Conservation (phyloP, 768 basidiomycete genomes). For the Dioszegia crocea region DNA sequence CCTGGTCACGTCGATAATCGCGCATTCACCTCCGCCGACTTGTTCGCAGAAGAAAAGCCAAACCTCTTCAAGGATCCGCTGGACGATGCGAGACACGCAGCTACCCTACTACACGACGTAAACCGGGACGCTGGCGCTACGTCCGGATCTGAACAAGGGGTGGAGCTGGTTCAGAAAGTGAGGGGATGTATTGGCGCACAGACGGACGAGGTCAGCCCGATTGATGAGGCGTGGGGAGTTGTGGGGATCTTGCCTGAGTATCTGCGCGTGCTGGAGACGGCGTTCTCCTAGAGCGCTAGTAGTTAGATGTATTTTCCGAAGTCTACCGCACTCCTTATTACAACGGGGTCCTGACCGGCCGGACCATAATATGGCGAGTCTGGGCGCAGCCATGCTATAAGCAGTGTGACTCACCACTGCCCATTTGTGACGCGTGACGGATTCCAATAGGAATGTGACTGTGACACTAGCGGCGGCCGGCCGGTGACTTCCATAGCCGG, state of each 20-base stretch:
- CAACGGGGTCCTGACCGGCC: no score
- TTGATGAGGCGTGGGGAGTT: slow-evolving; percentile 5
- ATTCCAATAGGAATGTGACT: no score
- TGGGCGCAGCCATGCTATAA: no score
- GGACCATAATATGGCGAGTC: no score
- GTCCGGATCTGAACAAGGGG: no score
- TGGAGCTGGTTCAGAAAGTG: no score
- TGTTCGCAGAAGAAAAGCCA: slow-evolving; percentile 46
- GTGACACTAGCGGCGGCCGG: no score
- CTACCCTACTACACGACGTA: background rate
- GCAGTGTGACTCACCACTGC: no score
- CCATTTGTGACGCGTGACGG: no score
- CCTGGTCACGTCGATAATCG: background rate
- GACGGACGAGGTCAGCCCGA: slow-evolving; percentile 3
- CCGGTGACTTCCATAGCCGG: slow-evolving; percentile 8
- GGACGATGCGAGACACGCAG: slow-evolving; percentile 22
- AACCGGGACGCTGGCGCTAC: background rate
- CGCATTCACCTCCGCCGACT: slow-evolving; percentile 14
- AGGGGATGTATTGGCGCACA: no score
- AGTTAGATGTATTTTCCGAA: background rate
- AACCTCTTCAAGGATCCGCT: slow-evolving; percentile 44
- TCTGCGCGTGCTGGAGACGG: background rate
- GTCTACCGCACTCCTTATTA: no score
- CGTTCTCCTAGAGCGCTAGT: background rate
- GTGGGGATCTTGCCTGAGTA: background rate